Base-by-base conservation (phyloP, 2,329 filamentous ascomycete species). In the Apiospora phragmitis region DNA sequence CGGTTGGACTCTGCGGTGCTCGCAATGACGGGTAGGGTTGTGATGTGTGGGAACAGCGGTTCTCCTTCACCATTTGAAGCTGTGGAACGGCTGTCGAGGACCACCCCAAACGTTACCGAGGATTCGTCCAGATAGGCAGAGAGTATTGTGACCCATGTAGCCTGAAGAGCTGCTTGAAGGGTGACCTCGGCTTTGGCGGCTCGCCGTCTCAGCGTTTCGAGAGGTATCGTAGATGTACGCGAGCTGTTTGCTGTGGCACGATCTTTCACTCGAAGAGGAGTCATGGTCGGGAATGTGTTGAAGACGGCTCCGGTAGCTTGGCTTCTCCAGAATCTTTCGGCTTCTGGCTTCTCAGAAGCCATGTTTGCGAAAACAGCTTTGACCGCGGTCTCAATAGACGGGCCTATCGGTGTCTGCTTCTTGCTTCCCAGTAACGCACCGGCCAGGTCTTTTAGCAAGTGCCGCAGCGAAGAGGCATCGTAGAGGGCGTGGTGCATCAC, bases 401-500 rank as follows among this genome's bases (percentile, higher is more conserved):
- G 4, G 32, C 6, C 18, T 8, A n/a, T n/a, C 8, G 18, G 12
- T 42, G 35, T n/a, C 11, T 21, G 70, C 14, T 38, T 42, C 43
- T 43, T 12, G n/a, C 29, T 29, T 42, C 1, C 35, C 14, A 21
- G 14, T 24, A 67, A 45, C 11, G 21, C 41, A 12, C 24, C n/a
- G 32, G 26, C 73, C 16, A 97, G 83, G 74, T 92, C 88, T 0
- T 83, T 77, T 1, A 97, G 80, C 0, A 98, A 85, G 0, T 85
- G 77, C 4, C 88, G 84, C 14, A 98, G 82, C 11, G 94, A 94
- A 51, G 89, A 86, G 0, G 94, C 95, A 82, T 98, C 95, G 74
- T 97, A 98, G 0, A 98, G 83, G 0, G 93, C 93, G 81, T 98
- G 95, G 73, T 97, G 92, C 3, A 94, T 85, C 1, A 83, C 78